Evolutionary conservation across 1,139 yeast genomes (phyloP), one percentile per base, ranked within the genome.

Genomic region (Yamadazyma membranifaciens): DNA sequence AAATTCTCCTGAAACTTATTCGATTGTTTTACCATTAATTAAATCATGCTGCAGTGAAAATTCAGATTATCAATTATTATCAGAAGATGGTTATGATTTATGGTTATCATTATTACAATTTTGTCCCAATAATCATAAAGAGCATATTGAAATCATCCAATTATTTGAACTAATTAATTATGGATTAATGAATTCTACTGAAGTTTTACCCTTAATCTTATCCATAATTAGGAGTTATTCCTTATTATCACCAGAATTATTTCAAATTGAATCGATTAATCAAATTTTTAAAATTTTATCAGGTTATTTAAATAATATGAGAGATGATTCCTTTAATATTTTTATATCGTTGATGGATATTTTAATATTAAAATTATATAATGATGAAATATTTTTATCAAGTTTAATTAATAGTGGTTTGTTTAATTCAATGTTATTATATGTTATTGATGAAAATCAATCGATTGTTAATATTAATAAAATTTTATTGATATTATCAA

Each of bases 21-120:
- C 74, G 6, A 73, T 87, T 33, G 78, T 87, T 0, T 52, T 87
- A 12, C 94, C 95, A 1, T 68, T 87, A 42, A 71, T 91, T 27
- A 66, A 68, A 13, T 76, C 83, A 32, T 83, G 95, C 49, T 82
- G 88, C 47, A 44, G 60, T 3, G 81, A 81, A 7, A 54, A 64
- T 4, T 81, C 80, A 27, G 69, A 72, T 41, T 82, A 82, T 48
- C 68, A 82, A 2, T 68, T 87, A 39, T 60, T 92, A 9, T 72
- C 85, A 24, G 98, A 92, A 55, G 98, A 92, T 60, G 97, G 95
- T 0, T 80, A 80, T 54, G 95, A 87, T 39, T 66, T 92, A 39
- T 91, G 98, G 97, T 67, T 78, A 31, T 73, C 84, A 0, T 57
- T 88, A 3, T 60, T 91, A 38, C 86, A 81, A 45, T 81, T 83